These are phyloP conservation scores for Nicotiana attenuata DNA, from an alignment of 257 asterid species.

Conservation along the genomic window DNA sequence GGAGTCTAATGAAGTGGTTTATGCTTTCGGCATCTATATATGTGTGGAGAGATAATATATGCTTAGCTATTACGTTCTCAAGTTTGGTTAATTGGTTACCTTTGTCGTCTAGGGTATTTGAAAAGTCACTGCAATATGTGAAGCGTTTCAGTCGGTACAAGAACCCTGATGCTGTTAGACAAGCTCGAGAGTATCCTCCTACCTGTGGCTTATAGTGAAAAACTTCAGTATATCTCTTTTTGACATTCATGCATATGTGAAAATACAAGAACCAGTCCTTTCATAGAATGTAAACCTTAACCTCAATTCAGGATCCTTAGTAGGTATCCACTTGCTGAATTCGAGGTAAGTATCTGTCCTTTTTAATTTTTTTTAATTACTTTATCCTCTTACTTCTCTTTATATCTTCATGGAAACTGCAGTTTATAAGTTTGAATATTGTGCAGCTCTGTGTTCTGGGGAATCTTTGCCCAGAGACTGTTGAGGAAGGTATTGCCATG, in stretches of 20 bases:
- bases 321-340: constrained; percentile 81
- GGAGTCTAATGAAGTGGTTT: not conserved
- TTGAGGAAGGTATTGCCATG: constrained; percentile 90
- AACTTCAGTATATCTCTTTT: not conserved
- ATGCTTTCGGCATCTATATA: not conserved
- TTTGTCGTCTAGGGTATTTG: constrained; percentile 69
- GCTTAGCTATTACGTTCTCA: not conserved
- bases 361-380: not conserved
- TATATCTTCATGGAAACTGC: not conserved
- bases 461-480: constrained; percentile 91
- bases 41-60: not conserved
- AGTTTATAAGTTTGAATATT: not conserved
- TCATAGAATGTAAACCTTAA: constrained; percentile 30
- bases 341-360: constrained; percentile 46
- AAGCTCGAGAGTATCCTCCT: constrained; percentile 97
- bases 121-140: constrained; percentile 93
- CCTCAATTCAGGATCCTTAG: constrained; percentile 67
- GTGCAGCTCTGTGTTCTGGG: constrained; percentile 88
- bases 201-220: not conserved
- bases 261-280: not conserved
- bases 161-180: constrained; percentile 97
- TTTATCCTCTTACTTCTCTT: not conserved
- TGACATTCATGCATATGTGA: not conserved
- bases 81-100: constrained; percentile 10
- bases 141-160: constrained; percentile 98